phyloP scores from a whole-genome alignment of 164 flowering plant species.

The Echeveria elegans region DNA sequence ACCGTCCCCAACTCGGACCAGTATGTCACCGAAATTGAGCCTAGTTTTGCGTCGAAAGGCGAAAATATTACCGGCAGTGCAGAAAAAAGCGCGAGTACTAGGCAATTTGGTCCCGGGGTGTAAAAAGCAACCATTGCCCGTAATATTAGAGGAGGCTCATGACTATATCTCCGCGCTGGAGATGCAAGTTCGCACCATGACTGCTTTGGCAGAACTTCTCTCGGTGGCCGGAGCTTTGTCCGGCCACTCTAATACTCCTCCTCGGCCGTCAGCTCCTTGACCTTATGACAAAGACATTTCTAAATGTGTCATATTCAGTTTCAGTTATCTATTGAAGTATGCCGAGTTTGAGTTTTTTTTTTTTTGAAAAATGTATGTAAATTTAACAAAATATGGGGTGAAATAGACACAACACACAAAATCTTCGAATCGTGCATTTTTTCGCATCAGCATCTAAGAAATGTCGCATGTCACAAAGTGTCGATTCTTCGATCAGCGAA shows the following conservation, averaged over 20 bases:
- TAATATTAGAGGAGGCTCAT: conserved; percentile 55
- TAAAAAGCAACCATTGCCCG: conserved; percentile 49
- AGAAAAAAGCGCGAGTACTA: conserved; percentile 36
- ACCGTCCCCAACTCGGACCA: conserved; percentile 15
- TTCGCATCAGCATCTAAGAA: too few species aligned
- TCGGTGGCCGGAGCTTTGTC: conserved; percentile 13
- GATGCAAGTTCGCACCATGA: conserved; percentile 77
- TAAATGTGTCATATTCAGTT: too few species aligned
- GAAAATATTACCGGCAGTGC: conserved; percentile 29
- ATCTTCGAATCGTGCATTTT: too few species aligned
- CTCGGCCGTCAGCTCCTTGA: too few species aligned
- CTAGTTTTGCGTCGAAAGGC: conserved; percentile 19
- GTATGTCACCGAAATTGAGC: conserved; percentile 20
- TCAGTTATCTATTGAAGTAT: too few species aligned
- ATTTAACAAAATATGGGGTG: too few species aligned
- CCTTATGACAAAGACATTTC: too few species aligned
- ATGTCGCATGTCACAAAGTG: too few species aligned
- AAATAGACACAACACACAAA: too few species aligned
- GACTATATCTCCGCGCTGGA: conserved; percentile 71
- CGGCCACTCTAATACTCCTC: not conserved
- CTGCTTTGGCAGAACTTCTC: conserved; percentile 39
- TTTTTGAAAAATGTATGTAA: too few species aligned
- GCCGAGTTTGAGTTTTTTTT: too few species aligned
- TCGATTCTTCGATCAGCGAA: too few species aligned
- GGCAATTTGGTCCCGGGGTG: conserved; percentile 72